Conservation (phyloP, 1,139 yeast species). For the Taphrina deformans region DNA sequence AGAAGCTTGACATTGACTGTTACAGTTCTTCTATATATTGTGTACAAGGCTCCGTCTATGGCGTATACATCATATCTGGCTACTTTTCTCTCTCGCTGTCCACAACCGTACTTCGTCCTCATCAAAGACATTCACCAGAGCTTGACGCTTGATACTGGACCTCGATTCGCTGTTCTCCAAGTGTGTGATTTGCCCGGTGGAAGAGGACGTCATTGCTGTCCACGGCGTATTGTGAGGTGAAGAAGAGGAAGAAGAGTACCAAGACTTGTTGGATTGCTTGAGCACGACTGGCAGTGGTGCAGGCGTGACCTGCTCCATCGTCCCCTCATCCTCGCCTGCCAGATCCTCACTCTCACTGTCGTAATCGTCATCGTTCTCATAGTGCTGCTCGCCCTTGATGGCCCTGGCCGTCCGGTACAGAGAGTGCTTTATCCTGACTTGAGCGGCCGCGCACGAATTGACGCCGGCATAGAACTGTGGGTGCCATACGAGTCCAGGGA, state of each 20-base stretch:
- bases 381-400: too few relatives aligned
- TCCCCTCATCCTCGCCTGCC: not conserved
- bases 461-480: too few relatives aligned
- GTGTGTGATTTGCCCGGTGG: not conserved
- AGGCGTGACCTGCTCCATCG: not conserved
- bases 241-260: too few relatives aligned
- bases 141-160: not conserved
- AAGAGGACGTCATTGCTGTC: conserved; percentile 1
- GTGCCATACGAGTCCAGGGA: not conserved
- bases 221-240: not conserved
- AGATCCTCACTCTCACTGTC: not conserved
- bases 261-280: not conserved
- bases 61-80: too few relatives aligned
- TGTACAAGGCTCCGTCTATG: not conserved
- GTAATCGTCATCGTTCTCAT: not conserved
- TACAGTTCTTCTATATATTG: too few relatives aligned
- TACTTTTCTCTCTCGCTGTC: not conserved
- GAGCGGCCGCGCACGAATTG: too few relatives aligned
- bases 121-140: not conserved
- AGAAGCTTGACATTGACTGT: too few relatives aligned
- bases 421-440: too few relatives aligned
- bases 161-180: not conserved
- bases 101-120: not conserved
- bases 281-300: not conserved
- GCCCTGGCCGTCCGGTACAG: too few relatives aligned